A percentile compares a stretch with the other conserved stretches of the same genome.
Evolutionary conservation across 1,284 basidiomycete genomes (phyloP).

Genomic region (Erythrobasidium hasegawianum): DNA sequence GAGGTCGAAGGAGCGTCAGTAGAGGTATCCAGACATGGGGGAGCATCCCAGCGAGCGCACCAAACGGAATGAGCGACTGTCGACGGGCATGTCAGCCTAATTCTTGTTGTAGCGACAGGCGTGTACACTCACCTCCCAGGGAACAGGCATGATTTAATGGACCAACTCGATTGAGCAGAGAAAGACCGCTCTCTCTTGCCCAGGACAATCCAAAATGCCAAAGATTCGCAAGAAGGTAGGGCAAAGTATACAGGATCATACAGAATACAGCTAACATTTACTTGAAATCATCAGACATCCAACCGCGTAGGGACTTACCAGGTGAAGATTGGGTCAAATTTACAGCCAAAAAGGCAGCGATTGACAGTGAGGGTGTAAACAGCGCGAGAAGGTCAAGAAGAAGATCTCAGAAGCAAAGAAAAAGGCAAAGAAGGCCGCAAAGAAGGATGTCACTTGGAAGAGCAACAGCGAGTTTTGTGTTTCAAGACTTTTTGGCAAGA

Average conservation of each 20-base stretch:
- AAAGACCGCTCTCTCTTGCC: neutral
- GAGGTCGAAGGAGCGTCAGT: neutral
- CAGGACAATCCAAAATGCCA: constrained; percentile 11
- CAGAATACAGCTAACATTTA: neutral
- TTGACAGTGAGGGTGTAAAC: constrained; percentile 39
- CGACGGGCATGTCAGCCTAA: constrained; percentile 52
- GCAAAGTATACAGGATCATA: neutral
- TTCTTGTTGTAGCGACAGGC: neutral
- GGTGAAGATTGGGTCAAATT: constrained; percentile 19
- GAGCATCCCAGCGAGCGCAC: constrained; percentile 52
- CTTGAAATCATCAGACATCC: constrained; percentile 24
- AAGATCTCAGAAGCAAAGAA: constrained; percentile 73
- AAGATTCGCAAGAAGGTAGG: constrained; percentile 35
- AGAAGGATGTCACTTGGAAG: constrained; percentile 86
- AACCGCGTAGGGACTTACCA: constrained; percentile 30
- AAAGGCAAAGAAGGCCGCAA: constrained; percentile 72
- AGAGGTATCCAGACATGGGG: neutral
- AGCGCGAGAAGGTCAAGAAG: constrained; percentile 71
- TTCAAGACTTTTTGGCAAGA: constrained; percentile 1
- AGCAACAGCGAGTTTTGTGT: constrained; percentile 63
- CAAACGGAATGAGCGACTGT: constrained; percentile 89
- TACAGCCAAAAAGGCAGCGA: constrained; percentile 8
- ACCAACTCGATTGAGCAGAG: no score
- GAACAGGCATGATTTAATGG: constrained; percentile 30
- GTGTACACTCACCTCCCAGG: constrained; percentile 25